Evolutionary conservation across 2,329 filamentous ascomycete species (phyloP), one percentile per base, ranked within the genome.

Genomic region (Pestalotiopsis sp.): DNA sequence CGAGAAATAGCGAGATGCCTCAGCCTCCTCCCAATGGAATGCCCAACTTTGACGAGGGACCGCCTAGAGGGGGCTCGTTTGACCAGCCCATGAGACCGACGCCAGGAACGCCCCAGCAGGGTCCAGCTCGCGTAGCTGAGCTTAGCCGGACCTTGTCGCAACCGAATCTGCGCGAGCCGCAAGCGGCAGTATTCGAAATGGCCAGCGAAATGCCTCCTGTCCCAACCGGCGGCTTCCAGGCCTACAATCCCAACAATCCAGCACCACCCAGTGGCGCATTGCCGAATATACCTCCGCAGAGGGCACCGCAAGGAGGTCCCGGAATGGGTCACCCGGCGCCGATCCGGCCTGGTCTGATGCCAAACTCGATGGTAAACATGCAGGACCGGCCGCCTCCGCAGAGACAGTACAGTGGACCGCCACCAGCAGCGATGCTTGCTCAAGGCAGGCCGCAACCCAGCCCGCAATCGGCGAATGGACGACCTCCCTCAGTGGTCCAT

Each of bases 151-250:
- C 89, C 17, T 90, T 90, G 72, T 93, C 91, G 12, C 91, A 93
- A 75, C 90, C 91, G 38, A 87, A 92, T 75, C 80, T 92, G 68
- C 84, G 88, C 45, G 85, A 89, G 72, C 85, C 87, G 3, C 89
- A 92, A 73, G 84, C 89, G 2, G 92, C 92, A 9, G 86, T 92
- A 1, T 94, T 94, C 72, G 93, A 94, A 75, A 91, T 95, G 86
- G 90, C 88, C 2, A 86, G 83, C 31, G 90, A 93, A 73, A 83
- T 85, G 23, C 89, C 88, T 25, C 82, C 84, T 2, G 79, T 90
- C 38, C 89, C 90, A 12, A 69, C 73, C 41, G 75, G 76, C 38
- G 76, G 76, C 23, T 79, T 78, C 59, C 73, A 78, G 67, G 74
- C 78, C 12, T 79, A 78, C 66, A 76, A 76, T 40, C 61, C 61